Conservation (phyloP, 805 yeast species). For the Candida coleopterorum region DNA sequence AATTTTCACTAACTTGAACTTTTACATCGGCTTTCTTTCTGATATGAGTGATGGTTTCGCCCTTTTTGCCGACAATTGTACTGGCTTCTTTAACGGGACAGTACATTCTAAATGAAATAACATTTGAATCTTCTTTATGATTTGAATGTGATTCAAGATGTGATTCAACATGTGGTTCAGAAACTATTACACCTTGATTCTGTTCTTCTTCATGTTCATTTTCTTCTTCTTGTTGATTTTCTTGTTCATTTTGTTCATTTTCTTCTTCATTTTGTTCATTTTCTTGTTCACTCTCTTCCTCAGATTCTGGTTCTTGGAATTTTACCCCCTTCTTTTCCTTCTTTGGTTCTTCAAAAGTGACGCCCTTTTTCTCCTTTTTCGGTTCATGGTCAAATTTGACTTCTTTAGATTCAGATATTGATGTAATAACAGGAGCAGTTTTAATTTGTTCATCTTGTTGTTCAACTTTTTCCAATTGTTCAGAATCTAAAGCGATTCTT, state of each 20-base stretch:
- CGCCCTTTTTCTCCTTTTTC: slow-evolving; percentile 1
- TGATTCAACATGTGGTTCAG: neutral
- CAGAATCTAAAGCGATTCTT: slow-evolving; percentile 68
- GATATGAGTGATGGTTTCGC: slow-evolving; percentile 64
- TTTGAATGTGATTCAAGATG: slow-evolving; percentile 14
- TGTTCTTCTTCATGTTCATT: neutral
- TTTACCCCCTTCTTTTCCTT: neutral
- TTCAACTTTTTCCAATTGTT: slow-evolving; percentile 42
- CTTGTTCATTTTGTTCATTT: slow-evolving; percentile 1
- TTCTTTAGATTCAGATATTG: slow-evolving; percentile 1
- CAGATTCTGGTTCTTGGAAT: slow-evolving; percentile 4
- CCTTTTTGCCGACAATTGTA: slow-evolving; percentile 71
- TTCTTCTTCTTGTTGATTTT: neutral
- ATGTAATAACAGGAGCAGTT: slow-evolving; percentile 34
- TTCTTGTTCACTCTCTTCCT: slow-evolving; percentile 7
- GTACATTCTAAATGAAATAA: slow-evolving; percentile 66
- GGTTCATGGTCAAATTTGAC: neutral
- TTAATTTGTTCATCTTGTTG: slow-evolving; percentile 37
- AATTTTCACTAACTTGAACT: slow-evolving; percentile 68
- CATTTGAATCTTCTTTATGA: slow-evolving; percentile 51
- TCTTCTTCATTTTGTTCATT: slow-evolving; percentile 3
- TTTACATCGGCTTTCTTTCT: slow-evolving; percentile 60
- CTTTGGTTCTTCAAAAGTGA: slow-evolving; percentile 3
- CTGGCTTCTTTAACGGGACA: slow-evolving; percentile 76
- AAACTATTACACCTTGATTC: too few species aligned